These are phyloP conservation scores for Colletotrichum orchidophilum DNA, from an alignment of 2,329 filamentous ascomycete genomes.

Conservation along the genomic window DNA sequence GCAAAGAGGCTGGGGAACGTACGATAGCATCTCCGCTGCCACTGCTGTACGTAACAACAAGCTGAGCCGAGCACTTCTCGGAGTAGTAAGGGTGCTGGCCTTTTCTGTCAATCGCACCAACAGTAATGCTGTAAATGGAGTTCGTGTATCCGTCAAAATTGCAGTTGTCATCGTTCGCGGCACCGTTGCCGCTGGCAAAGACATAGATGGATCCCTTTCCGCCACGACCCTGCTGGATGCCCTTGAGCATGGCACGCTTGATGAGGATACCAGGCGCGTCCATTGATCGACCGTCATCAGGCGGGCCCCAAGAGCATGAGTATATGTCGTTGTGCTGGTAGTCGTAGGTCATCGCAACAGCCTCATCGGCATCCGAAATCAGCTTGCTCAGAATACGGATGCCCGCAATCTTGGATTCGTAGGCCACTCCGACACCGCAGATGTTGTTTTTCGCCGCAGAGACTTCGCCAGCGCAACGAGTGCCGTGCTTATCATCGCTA, in stretches of 20 bases:
- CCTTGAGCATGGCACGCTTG: slow-evolving; percentile 88
- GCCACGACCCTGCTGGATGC: slow-evolving; percentile 84
- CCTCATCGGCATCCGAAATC: slow-evolving; percentile 93
- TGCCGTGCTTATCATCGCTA: slow-evolving; percentile 88
- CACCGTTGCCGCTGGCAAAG: slow-evolving; percentile 96
- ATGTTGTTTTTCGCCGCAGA: slow-evolving; percentile 91
- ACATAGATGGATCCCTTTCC: slow-evolving; percentile 93
- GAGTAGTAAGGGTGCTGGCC: slow-evolving; percentile 96
- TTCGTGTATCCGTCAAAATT: slow-evolving; percentile 99
- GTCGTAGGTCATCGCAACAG: slow-evolving; percentile 90
- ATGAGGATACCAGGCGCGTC: slow-evolving; percentile 92
- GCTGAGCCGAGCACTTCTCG: slow-evolving; percentile 92
- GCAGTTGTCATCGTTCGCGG: slow-evolving; percentile 88
- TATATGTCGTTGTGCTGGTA: slow-evolving; percentile 95
- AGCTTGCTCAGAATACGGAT: slow-evolving; percentile 91
- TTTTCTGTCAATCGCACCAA: slow-evolving; percentile 89
- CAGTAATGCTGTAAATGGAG: slow-evolving; percentile 98
- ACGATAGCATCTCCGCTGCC: slow-evolving; percentile 86
- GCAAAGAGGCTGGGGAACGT: slow-evolving; percentile 42
- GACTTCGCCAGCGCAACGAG: slow-evolving; percentile 93
- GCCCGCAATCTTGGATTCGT: slow-evolving; percentile 88
- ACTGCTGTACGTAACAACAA: slow-evolving; percentile 97
- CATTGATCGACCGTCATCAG: slow-evolving; percentile 94
- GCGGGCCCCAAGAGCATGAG: slow-evolving; percentile 98
- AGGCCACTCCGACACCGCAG: slow-evolving; percentile 95